A percentile compares a stretch with the other conserved stretches of the same genome.
Evolutionary conservation across 352 stramenopile genomes (phyloP).

Genomic region (Phytophthora pinifolia): DNA sequence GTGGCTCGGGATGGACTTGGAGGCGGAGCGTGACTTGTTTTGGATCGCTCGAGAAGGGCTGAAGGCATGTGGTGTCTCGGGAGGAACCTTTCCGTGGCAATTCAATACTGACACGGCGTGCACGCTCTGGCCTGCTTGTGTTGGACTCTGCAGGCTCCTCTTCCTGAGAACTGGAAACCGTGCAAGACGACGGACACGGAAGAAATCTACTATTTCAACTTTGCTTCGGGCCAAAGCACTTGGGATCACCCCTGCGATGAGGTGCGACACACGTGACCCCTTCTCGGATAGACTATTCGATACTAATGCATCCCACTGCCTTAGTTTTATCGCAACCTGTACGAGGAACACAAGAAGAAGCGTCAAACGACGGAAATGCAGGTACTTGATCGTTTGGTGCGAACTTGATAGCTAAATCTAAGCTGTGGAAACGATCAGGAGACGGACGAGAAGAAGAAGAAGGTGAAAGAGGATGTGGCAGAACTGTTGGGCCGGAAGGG

Average conservation of each 20-base stretch:
- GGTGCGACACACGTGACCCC: conserved; percentile 20
- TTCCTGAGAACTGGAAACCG: conserved; percentile 95
- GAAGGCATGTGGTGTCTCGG: conserved; percentile 40
- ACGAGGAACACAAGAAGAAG: conserved; percentile 93
- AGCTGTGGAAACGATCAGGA: conserved; percentile 35
- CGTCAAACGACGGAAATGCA: conserved; percentile 36
- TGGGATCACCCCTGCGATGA: conserved; percentile 96
- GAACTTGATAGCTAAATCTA: neutral
- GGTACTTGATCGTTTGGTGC: conserved; percentile 16
- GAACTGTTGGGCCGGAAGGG: conserved; percentile 67
- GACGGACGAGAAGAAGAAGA: conserved; percentile 73
- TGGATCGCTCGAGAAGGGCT: conserved; percentile 95
- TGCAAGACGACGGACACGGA: conserved; percentile 95
- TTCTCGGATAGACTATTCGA: neutral
- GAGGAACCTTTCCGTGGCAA: neutral
- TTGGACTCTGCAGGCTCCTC: conserved; percentile 49
- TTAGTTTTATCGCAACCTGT: conserved; percentile 91
- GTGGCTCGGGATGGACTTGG: conserved; percentile 95
- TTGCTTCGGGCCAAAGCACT: conserved; percentile 89
- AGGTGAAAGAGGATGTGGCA: conserved; percentile 79
- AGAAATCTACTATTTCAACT: conserved; percentile 98
- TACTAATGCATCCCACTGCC: conserved; percentile 10
- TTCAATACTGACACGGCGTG: neutral
- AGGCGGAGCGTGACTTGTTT: conserved; percentile 90
- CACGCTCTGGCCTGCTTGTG: neutral